These are phyloP conservation scores for Aspergillus phoenicis DNA, from an alignment of 2,329 filamentous ascomycete species.

Conservation along the genomic window DNA sequence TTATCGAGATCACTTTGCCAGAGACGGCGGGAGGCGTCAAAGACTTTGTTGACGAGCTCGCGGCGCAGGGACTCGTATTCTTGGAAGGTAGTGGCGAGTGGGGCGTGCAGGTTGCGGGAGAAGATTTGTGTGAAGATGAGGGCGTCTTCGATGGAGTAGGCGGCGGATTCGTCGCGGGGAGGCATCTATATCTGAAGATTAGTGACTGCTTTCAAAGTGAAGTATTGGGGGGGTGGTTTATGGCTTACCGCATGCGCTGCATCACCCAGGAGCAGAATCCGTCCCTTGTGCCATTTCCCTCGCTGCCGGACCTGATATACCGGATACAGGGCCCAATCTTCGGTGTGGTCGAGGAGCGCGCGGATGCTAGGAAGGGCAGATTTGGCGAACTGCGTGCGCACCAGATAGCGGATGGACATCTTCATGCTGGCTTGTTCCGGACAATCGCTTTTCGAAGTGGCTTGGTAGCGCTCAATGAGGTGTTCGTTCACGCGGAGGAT, in stretches of 20 bases:
- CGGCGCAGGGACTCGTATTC: slow-evolving; percentile 38
- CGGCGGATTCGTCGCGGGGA: slow-evolving; percentile 45
- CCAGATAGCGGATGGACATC: slow-evolving; percentile 35
- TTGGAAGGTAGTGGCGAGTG: slow-evolving; percentile 30
- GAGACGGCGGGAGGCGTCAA: slow-evolving; percentile 25
- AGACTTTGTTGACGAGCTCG: slow-evolving; percentile 39
- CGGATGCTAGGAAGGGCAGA: slow-evolving; percentile 35
- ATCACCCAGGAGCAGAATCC: slow-evolving; percentile 46
- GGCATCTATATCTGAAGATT: slow-evolving; percentile 38
- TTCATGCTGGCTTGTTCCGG: slow-evolving; percentile 33
- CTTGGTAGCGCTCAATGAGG: slow-evolving; percentile 25
- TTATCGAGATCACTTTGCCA: slow-evolving; percentile 20
- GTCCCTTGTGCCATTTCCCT: slow-evolving; percentile 40
- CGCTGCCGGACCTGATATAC: slow-evolving; percentile 40
- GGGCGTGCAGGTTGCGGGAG: slow-evolving; percentile 27
- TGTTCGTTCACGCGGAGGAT: slow-evolving; percentile 38
- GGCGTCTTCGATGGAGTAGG: slow-evolving; percentile 45
- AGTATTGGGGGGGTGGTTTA: not conserved
- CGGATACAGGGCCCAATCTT: slow-evolving; percentile 44
- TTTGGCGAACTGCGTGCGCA: slow-evolving; percentile 35
- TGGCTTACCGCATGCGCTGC: slow-evolving; percentile 46
- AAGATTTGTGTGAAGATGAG: slow-evolving; percentile 42
- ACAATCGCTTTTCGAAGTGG: slow-evolving; percentile 28
- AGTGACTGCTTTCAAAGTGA: not conserved
- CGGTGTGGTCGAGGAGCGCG: slow-evolving; percentile 33